phyloP scores from a whole-genome alignment of 2,329 filamentous ascomycete genomes.

The Cercospora brassicicola region DNA sequence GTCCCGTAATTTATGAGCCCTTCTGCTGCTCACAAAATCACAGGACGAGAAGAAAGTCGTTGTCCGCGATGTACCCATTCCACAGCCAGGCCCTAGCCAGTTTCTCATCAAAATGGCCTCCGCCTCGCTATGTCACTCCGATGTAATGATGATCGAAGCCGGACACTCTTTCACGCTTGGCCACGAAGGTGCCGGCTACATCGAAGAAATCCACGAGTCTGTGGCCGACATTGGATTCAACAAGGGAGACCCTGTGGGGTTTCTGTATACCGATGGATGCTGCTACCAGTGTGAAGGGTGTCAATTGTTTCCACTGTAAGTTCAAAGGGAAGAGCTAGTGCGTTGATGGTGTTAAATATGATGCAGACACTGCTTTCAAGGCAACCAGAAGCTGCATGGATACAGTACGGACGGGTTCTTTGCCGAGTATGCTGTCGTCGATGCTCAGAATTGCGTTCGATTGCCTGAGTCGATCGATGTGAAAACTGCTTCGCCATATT shows the following conservation, averaged over 20 bases:
- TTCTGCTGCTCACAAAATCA: not conserved
- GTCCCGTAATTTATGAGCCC: not conserved
- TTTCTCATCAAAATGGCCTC: not conserved
- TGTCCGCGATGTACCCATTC: not conserved
- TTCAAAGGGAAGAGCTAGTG: not conserved
- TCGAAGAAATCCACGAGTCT: not conserved
- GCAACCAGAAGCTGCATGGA: not conserved
- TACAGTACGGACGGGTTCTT: not conserved
- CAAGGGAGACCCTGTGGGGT: not conserved
- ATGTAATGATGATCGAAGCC: not conserved
- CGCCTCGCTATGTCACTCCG: not conserved
- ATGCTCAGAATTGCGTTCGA: not conserved
- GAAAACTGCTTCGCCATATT: not conserved
- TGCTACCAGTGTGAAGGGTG: not conserved
- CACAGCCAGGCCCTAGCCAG: not conserved
- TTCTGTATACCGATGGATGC: not conserved
- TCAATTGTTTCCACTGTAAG: not conserved
- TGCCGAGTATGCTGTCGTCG: not conserved
- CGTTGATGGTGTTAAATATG: not conserved
- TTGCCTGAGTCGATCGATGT: not conserved
- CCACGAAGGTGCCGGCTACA: not conserved
- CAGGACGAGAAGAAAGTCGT: not conserved
- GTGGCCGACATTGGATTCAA: not conserved
- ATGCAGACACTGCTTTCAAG: not conserved
- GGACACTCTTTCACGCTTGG: not conserved